Base-by-base conservation (phyloP, 495 filamentous ascomycete genomes). In the Neurospora sp. region DNA sequence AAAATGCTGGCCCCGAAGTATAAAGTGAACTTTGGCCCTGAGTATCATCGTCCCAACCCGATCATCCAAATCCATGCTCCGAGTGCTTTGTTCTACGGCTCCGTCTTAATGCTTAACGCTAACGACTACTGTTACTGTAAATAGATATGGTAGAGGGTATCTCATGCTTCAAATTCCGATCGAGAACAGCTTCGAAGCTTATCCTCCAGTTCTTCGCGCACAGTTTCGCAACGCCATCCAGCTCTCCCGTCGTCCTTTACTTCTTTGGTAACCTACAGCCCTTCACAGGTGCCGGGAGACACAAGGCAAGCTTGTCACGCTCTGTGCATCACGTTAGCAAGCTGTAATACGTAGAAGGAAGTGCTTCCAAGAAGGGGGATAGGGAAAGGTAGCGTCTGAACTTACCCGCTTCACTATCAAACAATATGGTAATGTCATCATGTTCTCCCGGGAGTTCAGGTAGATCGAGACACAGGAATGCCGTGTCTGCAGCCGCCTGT, bases 401-500 rank as follows among this genome's bases (percentile, higher is more conserved):
- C 92, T 81, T 85, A 97, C 94, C 92, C 77, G 87, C 80, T 78
- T 91, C 91, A 37, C 83, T 89, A 59, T 96, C 93, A 84, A 97
- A 97, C 34, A 89, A 78, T 77, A 97, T 91, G 31, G 89, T 84
- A 77, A 97, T 91, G 83, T 97, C 94, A 81, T 97, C 94, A 80
- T 96, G 93, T 82, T 96, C 93, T 24, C 91, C 90, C 1, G 93
- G 91, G 82, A 95, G 94, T 71, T 96, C 94, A 5, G 92, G 91
- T 85, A 92, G 85, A 79, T 97, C 94, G 72, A 97, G 81, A 78
- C 91, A 94, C 28, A 96, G 84, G 82, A 94, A 97, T 31, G 87
- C 85, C 70, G 88, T 87, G 34, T 88, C 85, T 19, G 74, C 79
- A 38, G 77, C 77, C 21, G 70, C 70, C 73, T 76, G 72, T 21